Conservation (phyloP, 768 basidiomycete genomes). For the Galerina sulciceps region DNA sequence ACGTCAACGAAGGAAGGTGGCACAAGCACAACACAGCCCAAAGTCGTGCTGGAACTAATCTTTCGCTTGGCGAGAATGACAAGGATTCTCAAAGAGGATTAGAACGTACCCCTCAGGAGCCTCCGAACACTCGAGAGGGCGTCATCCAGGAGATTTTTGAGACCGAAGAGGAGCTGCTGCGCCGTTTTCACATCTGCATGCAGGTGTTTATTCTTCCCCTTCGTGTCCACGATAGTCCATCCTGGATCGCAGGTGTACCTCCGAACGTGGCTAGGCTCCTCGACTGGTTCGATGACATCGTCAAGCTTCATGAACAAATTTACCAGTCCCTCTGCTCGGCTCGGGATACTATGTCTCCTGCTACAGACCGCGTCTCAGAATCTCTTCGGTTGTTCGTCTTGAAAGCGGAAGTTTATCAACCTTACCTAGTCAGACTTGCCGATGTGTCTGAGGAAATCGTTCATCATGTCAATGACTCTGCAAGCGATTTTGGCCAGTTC, state of each 20-base stretch:
- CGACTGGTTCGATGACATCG: constrained; percentile 89
- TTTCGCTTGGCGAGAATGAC: neutral
- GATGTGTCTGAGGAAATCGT: constrained; percentile 59
- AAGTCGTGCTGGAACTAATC: neutral
- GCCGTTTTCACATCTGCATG: constrained; percentile 66
- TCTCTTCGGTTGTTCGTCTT: constrained; percentile 63
- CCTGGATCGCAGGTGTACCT: constrained; percentile 86
- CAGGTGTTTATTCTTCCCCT: constrained; percentile 80
- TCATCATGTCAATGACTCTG: constrained; percentile 47
- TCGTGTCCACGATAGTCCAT: constrained; percentile 66
- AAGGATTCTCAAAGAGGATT: neutral
- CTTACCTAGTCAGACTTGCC: constrained; percentile 79
- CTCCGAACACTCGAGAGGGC: constrained; percentile 20
- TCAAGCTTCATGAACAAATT: constrained; percentile 74
- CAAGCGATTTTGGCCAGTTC: constrained; percentile 85
- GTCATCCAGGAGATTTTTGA: constrained; percentile 60
- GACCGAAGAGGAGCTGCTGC: constrained; percentile 72
- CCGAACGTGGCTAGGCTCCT: constrained; percentile 70
- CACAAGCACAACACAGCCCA: neutral
- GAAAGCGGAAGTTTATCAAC: constrained; percentile 82
- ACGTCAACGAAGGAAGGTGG: neutral
- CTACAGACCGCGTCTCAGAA: constrained; percentile 54
- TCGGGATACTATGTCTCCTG: constrained; percentile 29
- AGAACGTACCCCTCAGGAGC: neutral
- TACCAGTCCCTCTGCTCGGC: constrained; percentile 45